A percentile compares a stretch with the other conserved stretches of the same genome.
Conservation (phyloP, 1,284 basidiomycete species). For the Schizophyllum commune region DNA sequence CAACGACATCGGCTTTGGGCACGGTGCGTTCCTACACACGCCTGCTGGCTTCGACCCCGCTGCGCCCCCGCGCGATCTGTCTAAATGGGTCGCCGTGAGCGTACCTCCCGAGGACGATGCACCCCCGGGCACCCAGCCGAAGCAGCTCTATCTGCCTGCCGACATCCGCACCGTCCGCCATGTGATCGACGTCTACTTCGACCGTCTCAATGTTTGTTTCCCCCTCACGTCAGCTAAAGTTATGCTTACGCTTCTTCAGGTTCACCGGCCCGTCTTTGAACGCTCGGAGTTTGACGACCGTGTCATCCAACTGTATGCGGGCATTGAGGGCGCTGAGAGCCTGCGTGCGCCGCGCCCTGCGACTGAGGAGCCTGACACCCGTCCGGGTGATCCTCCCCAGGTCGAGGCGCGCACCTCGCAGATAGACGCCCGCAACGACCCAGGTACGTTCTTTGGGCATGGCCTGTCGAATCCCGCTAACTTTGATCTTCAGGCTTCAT, state of each 20-base stretch:
- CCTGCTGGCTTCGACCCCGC: constrained; percentile 34
- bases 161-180: constrained; percentile 56
- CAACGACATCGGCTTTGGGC: neutral
- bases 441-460: neutral
- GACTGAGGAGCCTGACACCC: neutral
- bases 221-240: too few species aligned
- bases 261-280: constrained; percentile 65
- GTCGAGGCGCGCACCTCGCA: neutral
- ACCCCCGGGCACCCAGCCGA: constrained; percentile 24
- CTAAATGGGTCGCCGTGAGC: constrained; percentile 50
- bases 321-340: constrained; percentile 23
- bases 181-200: constrained; percentile 65
- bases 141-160: constrained; percentile 61
- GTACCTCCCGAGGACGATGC: constrained; percentile 37
- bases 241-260: too few species aligned
- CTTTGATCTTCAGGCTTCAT: constrained; percentile 69
- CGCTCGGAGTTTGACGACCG: constrained; percentile 56
- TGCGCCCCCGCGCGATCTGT: constrained; percentile 50
- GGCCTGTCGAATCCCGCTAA: constrained; percentile 7
- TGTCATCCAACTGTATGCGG: constrained; percentile 58
- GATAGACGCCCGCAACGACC: neutral
- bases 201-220: constrained; percentile 48
- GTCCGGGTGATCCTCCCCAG: neutral
- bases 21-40: neutral
- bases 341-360: neutral